Base-by-base conservation (phyloP, 139 green algal genomes). In the Mesostigma viride region DNA sequence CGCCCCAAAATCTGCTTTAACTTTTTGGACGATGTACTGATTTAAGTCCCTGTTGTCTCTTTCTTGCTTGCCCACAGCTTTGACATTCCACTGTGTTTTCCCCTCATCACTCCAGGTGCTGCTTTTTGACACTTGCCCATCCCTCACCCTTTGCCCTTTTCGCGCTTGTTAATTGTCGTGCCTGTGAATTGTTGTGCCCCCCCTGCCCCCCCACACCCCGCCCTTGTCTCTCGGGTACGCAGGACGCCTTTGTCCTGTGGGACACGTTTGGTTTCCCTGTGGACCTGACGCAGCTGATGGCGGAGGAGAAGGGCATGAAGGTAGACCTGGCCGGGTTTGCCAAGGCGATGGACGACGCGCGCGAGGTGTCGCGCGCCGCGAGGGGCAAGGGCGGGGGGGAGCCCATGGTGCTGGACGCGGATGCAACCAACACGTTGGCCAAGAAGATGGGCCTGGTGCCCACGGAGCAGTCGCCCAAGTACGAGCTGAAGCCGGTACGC, bases 181-280 rank as follows among this genome's bases (percentile, higher is more conserved):
- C n/a, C n/a, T n/a, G n/a, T n/a, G n/a, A n/a, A n/a, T n/a, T n/a
- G n/a, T n/a, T n/a, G n/a, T n/a, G n/a, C n/a, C n/a, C n/a, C n/a
- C n/a, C n/a, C n/a, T n/a, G n/a, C n/a, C n/a, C n/a, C n/a, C n/a
- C n/a, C n/a, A n/a, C n/a, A n/a, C n/a, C n/a, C n/a, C n/a, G n/a
- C n/a, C n/a, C n/a, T n/a, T n/a, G n/a, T n/a, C n/a, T n/a, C n/a
- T n/a, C n/a, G n/a, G n/a, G 45, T 67, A 5, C 40, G 45, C 70
- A 69, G 3, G 89, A 93, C 22, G 90, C 88, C 0, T 99, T 99
- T 68, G 61, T 88, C 57, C 81, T 99, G 60, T 99, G 89, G 87
- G 93, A 98, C 79, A 95, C 89, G 2, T 97, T 82, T 69, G 92
- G 92, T 58, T 99, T 98, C 85, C 92, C 92, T 0, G 73, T 92